These are phyloP conservation scores for Ganoderma multipileum DNA, from an alignment of 1,284 basidiomycete species.

Conservation along the genomic window DNA sequence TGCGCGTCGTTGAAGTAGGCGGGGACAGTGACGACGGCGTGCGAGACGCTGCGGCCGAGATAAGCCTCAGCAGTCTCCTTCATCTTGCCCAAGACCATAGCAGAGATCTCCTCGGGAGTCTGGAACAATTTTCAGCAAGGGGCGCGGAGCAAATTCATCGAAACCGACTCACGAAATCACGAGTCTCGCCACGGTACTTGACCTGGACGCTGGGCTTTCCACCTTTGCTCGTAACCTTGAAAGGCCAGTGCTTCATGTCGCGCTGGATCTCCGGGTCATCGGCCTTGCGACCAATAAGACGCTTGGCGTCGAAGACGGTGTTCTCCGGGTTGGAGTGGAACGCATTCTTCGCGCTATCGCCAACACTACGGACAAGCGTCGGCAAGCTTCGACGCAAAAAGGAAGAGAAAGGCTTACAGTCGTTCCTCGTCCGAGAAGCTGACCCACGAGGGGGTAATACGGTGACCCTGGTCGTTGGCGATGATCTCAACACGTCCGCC, in stretches of 20 bases:
- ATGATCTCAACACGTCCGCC: conserved; percentile 96
- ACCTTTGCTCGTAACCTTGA: conserved; percentile 79
- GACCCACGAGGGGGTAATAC: conserved; percentile 97
- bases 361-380: conserved; percentile 55
- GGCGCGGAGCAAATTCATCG: background rate
- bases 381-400: background rate
- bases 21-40: conserved; percentile 98
- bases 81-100: conserved; percentile 98
- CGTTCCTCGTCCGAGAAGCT: conserved; percentile 92
- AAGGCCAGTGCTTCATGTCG: conserved; percentile 91
- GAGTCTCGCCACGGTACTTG: conserved; percentile 85
- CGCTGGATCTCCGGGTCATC: conserved; percentile 81
- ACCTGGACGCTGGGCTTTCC: conserved; percentile 91
- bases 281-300: conserved; percentile 91
- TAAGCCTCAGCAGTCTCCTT: conserved; percentile 99
- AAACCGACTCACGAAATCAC: conserved; percentile 74
- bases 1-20: conserved; percentile 99
- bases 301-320: conserved; percentile 98
- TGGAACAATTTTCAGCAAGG: conserved; percentile 35
- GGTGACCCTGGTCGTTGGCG: conserved; percentile 97
- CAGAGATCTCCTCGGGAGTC: conserved; percentile 90
- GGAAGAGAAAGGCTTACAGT: conserved; percentile 57
- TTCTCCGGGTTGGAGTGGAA: conserved; percentile 89
- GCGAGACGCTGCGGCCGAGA: conserved; percentile 95
- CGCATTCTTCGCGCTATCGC: conserved; percentile 82